Evolutionary conservation across 495 filamentous ascomycete genomes (phyloP), one percentile per base, ranked within the genome.

Genomic region (Arthonia radiata): DNA sequence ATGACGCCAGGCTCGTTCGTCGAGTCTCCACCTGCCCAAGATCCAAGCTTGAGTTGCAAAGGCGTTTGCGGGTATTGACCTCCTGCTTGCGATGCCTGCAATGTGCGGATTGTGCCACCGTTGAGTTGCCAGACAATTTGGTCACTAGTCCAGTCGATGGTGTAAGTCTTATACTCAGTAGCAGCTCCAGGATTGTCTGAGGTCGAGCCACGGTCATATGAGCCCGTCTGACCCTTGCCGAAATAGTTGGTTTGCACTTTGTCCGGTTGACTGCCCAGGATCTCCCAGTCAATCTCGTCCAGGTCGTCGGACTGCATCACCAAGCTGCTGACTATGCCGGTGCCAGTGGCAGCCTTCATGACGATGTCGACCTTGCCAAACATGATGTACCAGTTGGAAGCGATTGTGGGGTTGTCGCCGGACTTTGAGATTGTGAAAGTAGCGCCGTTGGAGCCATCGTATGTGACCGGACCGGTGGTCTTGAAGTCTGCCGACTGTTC

Each of bases 311-410:
- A 34, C 16, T 42, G 33, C 13, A 42, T 22, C 10, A 42, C 38
- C 10, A 35, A 23, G 23, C 24, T 31, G 7, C 30, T 34, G 16
- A 42, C 22, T 14, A 42, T 67, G 33, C 80, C 80, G 10, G 49
- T 52, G 12, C 80, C 80, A 4, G 51, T 48, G 5, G 80, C 64
- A 6, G 71, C 66, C 52, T 81, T 70, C 56, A 81, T 59, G 29
- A 51, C 53, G 21, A 82, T 61, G 37, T 73, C 67, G 24, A 72
- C 56, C 31, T 60, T 57, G 23, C 77, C 79, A 37, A 70, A 81
- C 49, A 81, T 68, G 54, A 83, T 63, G 52, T 74, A 77, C 42
- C 69, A 76, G 32, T 69, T 56, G 19, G 71, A 62, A 26, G 62
- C 53, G 36, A 89, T 64, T 18, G 74, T 79, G 10, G 78, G 74